Evolutionary conservation across 768 basidiomycete species (phyloP).

Genomic region (Lanmaoa pseudosensibilis): DNA sequence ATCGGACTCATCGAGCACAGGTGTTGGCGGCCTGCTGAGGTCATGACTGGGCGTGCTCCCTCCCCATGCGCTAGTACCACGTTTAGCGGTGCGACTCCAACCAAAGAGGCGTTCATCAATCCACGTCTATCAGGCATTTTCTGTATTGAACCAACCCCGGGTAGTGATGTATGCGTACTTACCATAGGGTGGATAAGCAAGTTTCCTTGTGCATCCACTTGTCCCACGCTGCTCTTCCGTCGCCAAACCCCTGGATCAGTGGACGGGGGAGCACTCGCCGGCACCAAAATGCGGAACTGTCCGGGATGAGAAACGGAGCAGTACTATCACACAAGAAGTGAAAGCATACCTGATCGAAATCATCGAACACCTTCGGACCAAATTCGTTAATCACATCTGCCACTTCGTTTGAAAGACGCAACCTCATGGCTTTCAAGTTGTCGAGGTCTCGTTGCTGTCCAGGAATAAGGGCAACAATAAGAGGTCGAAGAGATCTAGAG

Average conservation of each 20-base stretch:
- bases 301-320: slow-evolving; percentile 2
- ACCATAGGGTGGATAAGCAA: slow-evolving; percentile 87
- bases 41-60: slow-evolving; percentile 55
- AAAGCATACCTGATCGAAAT: slow-evolving; percentile 72
- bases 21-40: slow-evolving; percentile 63
- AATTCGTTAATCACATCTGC: slow-evolving; percentile 83
- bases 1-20: slow-evolving; percentile 78
- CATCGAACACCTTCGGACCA: slow-evolving; percentile 82
- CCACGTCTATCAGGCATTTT: slow-evolving; percentile 57
- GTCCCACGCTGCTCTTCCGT: slow-evolving; percentile 76
- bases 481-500: slow-evolving; percentile 82
- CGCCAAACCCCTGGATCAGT: slow-evolving; percentile 74
- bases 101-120: slow-evolving; percentile 93
- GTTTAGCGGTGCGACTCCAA: slow-evolving; percentile 75
- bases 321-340: neutral
- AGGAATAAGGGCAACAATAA: slow-evolving; percentile 84
- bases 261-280: slow-evolving; percentile 81
- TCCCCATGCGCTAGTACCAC: slow-evolving; percentile 88
- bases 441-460: slow-evolving; percentile 83
- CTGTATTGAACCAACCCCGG: neutral
- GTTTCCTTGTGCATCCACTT: slow-evolving; percentile 82
- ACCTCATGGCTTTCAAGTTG: slow-evolving; percentile 70
- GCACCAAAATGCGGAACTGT: slow-evolving; percentile 77
- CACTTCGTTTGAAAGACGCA: slow-evolving; percentile 79
- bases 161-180: slow-evolving; percentile 31